Base-by-base conservation (phyloP, 352 stramenopile genomes). In the Globisporangium uncinulatum region DNA sequence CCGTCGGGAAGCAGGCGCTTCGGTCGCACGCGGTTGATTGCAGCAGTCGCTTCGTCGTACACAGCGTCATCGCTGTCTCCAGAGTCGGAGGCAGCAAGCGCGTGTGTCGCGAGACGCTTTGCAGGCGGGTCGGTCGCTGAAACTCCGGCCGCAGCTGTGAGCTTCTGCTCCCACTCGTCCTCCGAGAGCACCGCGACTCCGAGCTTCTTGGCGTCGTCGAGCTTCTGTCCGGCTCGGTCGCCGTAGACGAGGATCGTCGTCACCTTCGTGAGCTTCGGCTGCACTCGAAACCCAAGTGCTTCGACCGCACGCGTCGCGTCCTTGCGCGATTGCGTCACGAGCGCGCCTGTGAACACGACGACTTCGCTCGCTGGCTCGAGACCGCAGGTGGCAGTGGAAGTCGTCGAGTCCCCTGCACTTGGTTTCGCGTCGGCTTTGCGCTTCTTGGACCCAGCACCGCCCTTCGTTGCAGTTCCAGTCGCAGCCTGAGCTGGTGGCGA, bases 291-390 rank as follows among this genome's bases (percentile, higher is more conserved):
- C 5, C 65, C 68, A n/a, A 63, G 61, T 8, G 46, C 61, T 13
- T 72, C 62, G 1, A 65, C 68, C 17, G 44, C 19, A 29, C 24
- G 32, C 2, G 61, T 73, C 31, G 68, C 68, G 3, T 73, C 61
- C 20, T 73, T 76, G 19, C 65, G 68, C 9, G 68, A 71, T 17
- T 59, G 42, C 42, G 20, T 47, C n/a, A 47, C 68, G 34, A 86
- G 55, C 57, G 61, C 67, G n/a, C 76, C 73, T 14, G 73, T 81
- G 61, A 87, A 87, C 48, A 87, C 74, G 14, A 87, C 71, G 4
- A 72, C 57, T 15, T 59, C 59, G 20, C 13, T 59, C 19, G 19
- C 29, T 54, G 48, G 3, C 6, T 19, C 17, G 29, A 3, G 31
- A 5, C 9, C n/a, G 14, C 29, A 17, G 7, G 47, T n/a, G 11